phyloP scores from a whole-genome alignment of 2,329 filamentous ascomycete genomes.

The Monosporascus sp. region DNA sequence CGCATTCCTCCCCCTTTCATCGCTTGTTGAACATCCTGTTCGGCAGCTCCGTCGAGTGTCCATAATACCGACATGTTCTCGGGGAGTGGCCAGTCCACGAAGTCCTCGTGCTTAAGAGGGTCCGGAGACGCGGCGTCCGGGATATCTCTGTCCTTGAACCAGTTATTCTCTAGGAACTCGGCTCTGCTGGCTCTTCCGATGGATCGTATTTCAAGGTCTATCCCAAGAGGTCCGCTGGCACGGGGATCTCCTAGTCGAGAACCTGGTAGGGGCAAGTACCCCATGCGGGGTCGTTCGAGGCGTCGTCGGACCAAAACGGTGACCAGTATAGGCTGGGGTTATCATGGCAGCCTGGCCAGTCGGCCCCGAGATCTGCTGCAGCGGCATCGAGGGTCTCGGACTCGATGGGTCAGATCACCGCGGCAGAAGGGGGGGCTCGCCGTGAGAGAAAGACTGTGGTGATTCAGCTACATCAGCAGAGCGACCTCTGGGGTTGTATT shows the following conservation, averaged over 20 bases:
- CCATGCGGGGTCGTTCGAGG: background rate
- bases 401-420: too few relatives aligned
- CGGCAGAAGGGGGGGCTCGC: background rate
- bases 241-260: background rate
- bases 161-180: background rate
- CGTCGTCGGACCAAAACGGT: too few relatives aligned
- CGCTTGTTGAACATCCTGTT: too few relatives aligned
- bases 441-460: background rate
- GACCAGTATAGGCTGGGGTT: too few relatives aligned
- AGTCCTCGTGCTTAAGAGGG: background rate
- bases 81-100: too few relatives aligned
- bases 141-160: background rate
- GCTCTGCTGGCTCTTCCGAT: background rate
- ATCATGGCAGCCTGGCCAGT: background rate
- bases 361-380: background rate
- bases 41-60: too few relatives aligned
- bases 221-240: background rate
- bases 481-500: background rate
- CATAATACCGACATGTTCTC: too few relatives aligned
- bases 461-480: background rate
- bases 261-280: background rate
- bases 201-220: background rate
- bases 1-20: too few relatives aligned
- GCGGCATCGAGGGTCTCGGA: background rate
- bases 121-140: background rate